These are phyloP conservation scores for Viola pubescens DNA, from an alignment of 441 rosid genomes.

Conservation along the genomic window DNA sequence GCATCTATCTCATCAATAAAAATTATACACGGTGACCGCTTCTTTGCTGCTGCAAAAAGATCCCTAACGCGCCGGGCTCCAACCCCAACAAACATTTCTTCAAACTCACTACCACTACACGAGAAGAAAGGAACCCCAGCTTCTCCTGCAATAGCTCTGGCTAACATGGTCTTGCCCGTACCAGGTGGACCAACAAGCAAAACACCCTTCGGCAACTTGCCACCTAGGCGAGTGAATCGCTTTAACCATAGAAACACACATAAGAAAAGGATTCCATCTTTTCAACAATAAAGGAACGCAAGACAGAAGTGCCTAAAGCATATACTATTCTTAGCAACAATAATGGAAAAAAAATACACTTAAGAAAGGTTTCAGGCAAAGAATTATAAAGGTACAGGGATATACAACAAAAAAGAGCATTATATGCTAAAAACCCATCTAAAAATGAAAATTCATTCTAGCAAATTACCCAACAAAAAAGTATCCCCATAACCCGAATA, in stretches of 20 bases:
- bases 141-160: slow-evolving; percentile 99
- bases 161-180: slow-evolving; percentile 95
- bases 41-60: slow-evolving; percentile 94
- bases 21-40: slow-evolving; percentile 83
- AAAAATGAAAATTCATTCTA: not conserved
- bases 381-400: not conserved
- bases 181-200: slow-evolving; percentile 97
- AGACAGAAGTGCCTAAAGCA: no score
- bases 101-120: slow-evolving; percentile 97
- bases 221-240: slow-evolving; percentile 96
- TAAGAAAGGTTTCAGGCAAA: not conserved
- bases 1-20: slow-evolving; percentile 96
- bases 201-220: slow-evolving; percentile 97
- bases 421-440: not conserved
- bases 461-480: not conserved
- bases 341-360: not conserved
- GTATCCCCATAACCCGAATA: not conserved
- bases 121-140: slow-evolving; percentile 98
- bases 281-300: not conserved
- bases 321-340: no score
- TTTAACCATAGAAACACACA: slow-evolving; percentile 25
- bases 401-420: no score
- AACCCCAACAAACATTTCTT: slow-evolving; percentile 99
- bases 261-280: not conserved
- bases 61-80: slow-evolving; percentile 94